phyloP scores from a whole-genome alignment of 768 basidiomycete species.

The Leccinum obscurum region DNA sequence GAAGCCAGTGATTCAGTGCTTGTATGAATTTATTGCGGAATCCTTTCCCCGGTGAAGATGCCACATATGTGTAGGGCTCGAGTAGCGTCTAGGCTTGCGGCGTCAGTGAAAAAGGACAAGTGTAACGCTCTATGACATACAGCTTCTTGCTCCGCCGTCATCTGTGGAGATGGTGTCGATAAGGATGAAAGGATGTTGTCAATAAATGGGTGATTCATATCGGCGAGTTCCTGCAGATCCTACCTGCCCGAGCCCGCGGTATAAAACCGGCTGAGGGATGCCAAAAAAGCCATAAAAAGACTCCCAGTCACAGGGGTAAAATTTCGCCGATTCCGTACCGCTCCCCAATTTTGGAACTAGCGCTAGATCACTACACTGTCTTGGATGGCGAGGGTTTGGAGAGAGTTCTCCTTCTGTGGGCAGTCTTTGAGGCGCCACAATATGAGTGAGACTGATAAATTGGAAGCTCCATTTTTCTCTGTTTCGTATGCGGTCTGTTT shows the following conservation, averaged over 20 bases:
- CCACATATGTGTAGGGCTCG: constrained; percentile 88
- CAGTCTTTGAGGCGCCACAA: constrained; percentile 6
- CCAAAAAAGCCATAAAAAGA: constrained; percentile 15
- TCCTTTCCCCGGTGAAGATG: constrained; percentile 87
- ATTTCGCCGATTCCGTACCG: not conserved
- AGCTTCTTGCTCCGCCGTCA: constrained; percentile 25
- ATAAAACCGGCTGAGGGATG: constrained; percentile 9
- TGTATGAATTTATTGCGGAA: constrained; percentile 83
- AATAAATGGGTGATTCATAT: constrained; percentile 36
- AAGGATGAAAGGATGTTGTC: constrained; percentile 39
- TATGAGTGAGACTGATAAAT: constrained; percentile 10
- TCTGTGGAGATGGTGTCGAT: constrained; percentile 25
- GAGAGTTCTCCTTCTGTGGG: constrained; percentile 4
- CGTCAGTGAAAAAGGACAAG: not conserved
- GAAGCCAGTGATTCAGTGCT: constrained; percentile 90
- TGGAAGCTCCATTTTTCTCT: not conserved
- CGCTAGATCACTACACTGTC: not conserved
- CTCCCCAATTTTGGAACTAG: constrained; percentile 5
- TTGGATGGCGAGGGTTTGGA: constrained; percentile 6
- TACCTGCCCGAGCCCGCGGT: not conserved
- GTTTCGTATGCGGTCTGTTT: not conserved
- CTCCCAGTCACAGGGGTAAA: not conserved
- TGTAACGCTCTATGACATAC: constrained; percentile 13
- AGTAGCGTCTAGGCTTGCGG: constrained; percentile 48
- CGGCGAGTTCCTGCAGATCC: not conserved